Evolutionary conservation across 208 protist genomes (phyloP), one percentile per base, ranked within the genome.

Genomic region (Naegleria lovaniensis): DNA sequence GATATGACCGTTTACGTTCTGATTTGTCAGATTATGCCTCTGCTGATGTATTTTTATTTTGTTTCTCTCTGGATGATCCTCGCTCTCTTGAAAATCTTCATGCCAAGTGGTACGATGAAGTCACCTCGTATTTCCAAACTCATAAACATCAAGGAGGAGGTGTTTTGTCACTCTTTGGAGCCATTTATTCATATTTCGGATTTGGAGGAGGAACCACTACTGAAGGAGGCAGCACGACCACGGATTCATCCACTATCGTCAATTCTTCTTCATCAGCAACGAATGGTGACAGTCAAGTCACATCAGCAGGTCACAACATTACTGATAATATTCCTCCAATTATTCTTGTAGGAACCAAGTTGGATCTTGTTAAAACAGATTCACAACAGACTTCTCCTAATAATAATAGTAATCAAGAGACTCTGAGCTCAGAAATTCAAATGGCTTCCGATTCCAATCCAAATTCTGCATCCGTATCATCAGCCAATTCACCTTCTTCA

Each of bases 271-370:
- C 51, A 19, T 58, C 51, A 19, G 15, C 19, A 29, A 67, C 55
- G 2, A 67, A 67, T 13, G 22, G 19, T 67, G 55, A 67, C 22
- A 48, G 43, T 48, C 19, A 67, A 67, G 22, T 29, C 6, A 67
- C 19, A 15, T 29, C 11, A 0, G 55, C 11, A 22, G 55, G 55
- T 67, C 55, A 67, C 55, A 67, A 67, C 55, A 67, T 67, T 67
- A 67, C 13, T 1, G 55, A 67, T 29, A 67, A 67, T 29, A 29
- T 67, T 15, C 92, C 93, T 4, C 95, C 95, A 19, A 94, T 96
- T 43, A 93, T 98, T 75, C 90, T 98, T 2, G 96, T 98, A 1
- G 97, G 97, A 22, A 98, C 96, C 33, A 98, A 98, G 92, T 59
- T 93, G 25, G 97, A 98, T 94, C 88, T 29, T 29, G 11, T 67